Percentiles rank a stretch among this genome's conserved stretches.
These are phyloP conservation scores for Pseudocercospora crystallina DNA, from an alignment of 2,329 filamentous ascomycete genomes.

Conservation along the genomic window DNA sequence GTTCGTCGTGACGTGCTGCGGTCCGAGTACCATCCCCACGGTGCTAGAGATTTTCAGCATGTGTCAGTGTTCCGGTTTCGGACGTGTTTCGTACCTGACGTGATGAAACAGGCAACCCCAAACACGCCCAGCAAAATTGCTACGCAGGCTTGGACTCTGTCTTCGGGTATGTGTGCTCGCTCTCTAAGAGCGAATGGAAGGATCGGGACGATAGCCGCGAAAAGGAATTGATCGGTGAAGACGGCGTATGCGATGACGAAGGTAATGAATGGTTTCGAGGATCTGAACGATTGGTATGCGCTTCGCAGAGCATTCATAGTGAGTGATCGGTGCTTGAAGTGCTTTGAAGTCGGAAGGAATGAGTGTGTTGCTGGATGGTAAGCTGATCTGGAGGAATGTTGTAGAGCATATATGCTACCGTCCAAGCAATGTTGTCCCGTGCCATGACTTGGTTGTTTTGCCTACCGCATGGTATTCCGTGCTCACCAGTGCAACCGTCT, in stretches of 20 bases:
- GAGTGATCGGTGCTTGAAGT: neutral
- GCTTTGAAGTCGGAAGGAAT: neutral
- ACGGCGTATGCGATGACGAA: constrained; percentile 25
- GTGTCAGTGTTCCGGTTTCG: no score
- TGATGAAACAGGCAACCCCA: constrained; percentile 61
- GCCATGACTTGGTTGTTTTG: neutral
- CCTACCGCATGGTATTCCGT: neutral
- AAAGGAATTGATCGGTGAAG: constrained; percentile 29
- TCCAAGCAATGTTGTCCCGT: neutral
- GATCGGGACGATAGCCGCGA: constrained; percentile 25
- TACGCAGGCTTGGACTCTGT: constrained; percentile 62
- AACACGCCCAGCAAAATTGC: constrained; percentile 70
- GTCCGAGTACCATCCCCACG: constrained; percentile 60
- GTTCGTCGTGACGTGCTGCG: constrained; percentile 58
- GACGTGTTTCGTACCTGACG: constrained; percentile 18
- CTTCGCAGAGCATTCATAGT: constrained; percentile 4
- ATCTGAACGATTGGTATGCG: constrained; percentile 14
- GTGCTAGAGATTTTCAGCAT: neutral
- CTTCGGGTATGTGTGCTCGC: constrained; percentile 12
- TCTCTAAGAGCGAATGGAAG: constrained; percentile 19
- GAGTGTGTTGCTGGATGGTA: neutral
- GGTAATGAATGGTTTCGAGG: constrained; percentile 25
- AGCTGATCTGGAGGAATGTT: neutral
- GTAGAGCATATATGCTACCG: neutral
- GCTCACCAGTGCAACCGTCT: neutral